Base-by-base conservation (phyloP, 345 rosid species). In the Angophora floribunda region DNA sequence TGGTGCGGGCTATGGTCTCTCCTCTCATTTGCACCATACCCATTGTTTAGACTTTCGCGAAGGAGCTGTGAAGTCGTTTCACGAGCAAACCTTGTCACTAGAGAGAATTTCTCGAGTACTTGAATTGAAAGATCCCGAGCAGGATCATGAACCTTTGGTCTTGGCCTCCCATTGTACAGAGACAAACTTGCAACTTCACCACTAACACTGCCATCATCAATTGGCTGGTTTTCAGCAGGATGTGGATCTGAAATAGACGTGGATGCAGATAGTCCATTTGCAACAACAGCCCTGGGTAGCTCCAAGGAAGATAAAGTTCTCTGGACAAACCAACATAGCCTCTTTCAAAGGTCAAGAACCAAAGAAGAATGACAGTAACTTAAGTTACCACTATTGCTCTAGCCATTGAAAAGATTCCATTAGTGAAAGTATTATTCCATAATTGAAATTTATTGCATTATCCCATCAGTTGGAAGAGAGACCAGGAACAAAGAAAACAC, bases 1-100 rank as follows among this genome's bases (percentile, higher is more conserved):
- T 92, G 86, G 52, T 94, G 90, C 84, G 89, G 93, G 88, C 87
- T 89, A 82, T 89, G 87, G 86, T 85, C 90, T 94, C 90, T 95
- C 94, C 93, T 96, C 87, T 95, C 99, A 51, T 89, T 65, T 53
- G 93, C 89, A 92, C 93, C 94, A 90, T 93, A 93, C 47, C 95
- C 97, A 91, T 95, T 95, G 87, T 89, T 92, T 32, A 91, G 92
- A 88, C 90, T 91, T 89, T 95, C 99, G 19, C 95, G 93, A 89
- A 98, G 96, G 50, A 97, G 91, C 89, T 96, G 99, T 45, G 98
- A 93, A 88, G 99, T 97, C 86, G 99, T 96, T 44, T 98, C 99
- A 63, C 99, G 93, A 47, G 98, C 99, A 94, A 97, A 97, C 92
- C 95, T 97, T 44, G 99, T 96, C 87, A 98, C 99, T 84, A 94